These are phyloP conservation scores for Cladophialophora carrionii DNA, from an alignment of 2,329 filamentous ascomycete species.

Conservation along the genomic window DNA sequence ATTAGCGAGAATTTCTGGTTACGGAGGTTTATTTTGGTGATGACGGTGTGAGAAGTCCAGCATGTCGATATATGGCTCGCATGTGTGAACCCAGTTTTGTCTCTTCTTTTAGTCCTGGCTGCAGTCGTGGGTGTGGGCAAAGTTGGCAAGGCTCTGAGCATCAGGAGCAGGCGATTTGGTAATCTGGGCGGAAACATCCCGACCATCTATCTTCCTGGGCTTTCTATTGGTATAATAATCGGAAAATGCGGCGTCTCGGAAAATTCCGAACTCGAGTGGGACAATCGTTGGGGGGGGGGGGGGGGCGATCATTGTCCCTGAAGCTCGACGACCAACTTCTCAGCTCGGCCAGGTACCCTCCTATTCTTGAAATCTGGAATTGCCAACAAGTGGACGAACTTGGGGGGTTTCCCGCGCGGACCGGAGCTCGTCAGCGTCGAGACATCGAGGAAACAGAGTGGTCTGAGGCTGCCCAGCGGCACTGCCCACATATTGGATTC, in stretches of 20 bases:
- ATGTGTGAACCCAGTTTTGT: conserved; percentile 2
- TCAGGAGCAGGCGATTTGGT: conserved; percentile 9
- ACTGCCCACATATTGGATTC: conserved; percentile 7
- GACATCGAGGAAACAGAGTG: conserved; percentile 5
- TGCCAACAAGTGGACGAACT: conserved; percentile 4
- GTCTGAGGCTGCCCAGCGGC: conserved; percentile 3
- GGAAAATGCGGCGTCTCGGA: background rate
- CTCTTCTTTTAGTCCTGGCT: conserved; percentile 4
- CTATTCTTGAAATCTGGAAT: background rate
- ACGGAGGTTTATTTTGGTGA: background rate
- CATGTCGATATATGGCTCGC: conserved; percentile 8
- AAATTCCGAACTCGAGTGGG: conserved; percentile 6
- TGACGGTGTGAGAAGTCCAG: background rate
- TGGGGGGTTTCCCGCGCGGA: conserved; percentile 4
- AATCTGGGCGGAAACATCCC: conserved; percentile 10
- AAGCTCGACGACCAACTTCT: conserved; percentile 9
- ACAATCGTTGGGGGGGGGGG: background rate
- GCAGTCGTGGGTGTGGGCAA: conserved; percentile 2
- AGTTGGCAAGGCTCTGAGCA: conserved; percentile 6
- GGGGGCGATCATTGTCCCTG: conserved; percentile 1
- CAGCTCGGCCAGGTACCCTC: conserved; percentile 3
- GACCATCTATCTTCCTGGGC: background rate
- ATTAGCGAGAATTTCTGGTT: background rate
- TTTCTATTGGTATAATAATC: no score
- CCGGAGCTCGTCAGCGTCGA: conserved; percentile 3